A percentile compares a stretch with the other conserved stretches of the same genome.
phyloP scores from a whole-genome alignment of 1,284 basidiomycete genomes.

The Tilletia horrida region DNA sequence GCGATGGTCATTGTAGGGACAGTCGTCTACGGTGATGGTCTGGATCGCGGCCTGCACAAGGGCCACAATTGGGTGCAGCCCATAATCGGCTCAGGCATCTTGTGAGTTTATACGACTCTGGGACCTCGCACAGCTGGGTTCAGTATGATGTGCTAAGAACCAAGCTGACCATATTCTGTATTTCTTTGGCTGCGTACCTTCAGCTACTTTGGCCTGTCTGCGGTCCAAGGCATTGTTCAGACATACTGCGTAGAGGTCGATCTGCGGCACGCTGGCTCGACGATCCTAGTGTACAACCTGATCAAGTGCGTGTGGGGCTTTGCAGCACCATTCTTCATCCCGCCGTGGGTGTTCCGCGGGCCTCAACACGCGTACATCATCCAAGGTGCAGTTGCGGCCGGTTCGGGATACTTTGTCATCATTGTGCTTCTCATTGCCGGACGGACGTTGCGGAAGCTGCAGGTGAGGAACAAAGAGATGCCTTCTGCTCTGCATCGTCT shows the following conservation, averaged over 20 bases:
- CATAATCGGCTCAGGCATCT: slow-evolving; percentile 51
- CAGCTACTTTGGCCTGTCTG: slow-evolving; percentile 43
- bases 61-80: slow-evolving; percentile 49
- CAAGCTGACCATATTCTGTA: neutral
- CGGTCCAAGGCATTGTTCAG: slow-evolving; percentile 28
- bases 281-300: slow-evolving; percentile 56
- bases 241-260: slow-evolving; percentile 55
- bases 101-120: slow-evolving; percentile 34
- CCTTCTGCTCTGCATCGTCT: no score
- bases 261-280: slow-evolving; percentile 48
- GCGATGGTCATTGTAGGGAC: slow-evolving; percentile 49
- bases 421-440: slow-evolving; percentile 36
- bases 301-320: slow-evolving; percentile 56
- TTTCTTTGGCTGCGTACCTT: neutral
- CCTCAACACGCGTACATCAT: slow-evolving; percentile 43
- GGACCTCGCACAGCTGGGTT: neutral
- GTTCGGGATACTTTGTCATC: slow-evolving; percentile 35
- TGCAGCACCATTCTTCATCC: slow-evolving; percentile 53
- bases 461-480: slow-evolving; percentile 21
- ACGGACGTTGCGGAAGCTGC: slow-evolving; percentile 27
- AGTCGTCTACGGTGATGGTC: slow-evolving; percentile 49
- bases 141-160: no score
- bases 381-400: slow-evolving; percentile 49
- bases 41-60: slow-evolving; percentile 41
- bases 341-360: slow-evolving; percentile 46